phyloP scores from a whole-genome alignment of 179 eudicot genomes.

The Heliamphora pulchella region DNA sequence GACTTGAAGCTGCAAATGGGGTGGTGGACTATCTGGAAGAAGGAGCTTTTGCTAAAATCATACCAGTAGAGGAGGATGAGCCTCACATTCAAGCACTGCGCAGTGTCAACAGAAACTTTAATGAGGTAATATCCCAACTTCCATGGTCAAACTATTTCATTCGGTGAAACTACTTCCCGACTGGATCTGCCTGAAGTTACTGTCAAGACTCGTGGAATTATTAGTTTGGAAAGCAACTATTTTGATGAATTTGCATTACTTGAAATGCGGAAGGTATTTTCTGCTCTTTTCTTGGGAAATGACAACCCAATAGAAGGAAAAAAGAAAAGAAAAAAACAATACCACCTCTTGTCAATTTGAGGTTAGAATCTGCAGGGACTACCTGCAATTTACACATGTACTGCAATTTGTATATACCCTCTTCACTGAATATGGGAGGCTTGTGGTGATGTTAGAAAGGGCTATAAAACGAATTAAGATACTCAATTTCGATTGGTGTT shows the following conservation, averaged over 20 bases:
- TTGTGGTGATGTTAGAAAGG: too few relatives aligned
- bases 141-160: constrained; percentile 60
- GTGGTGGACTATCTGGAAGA: constrained; percentile 58
- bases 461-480: too few relatives aligned
- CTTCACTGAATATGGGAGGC: too few relatives aligned
- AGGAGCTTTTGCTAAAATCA: constrained; percentile 53
- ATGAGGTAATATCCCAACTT: constrained; percentile 44
- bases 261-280: neutral
- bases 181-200: neutral
- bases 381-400: neutral
- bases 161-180: constrained; percentile 19
- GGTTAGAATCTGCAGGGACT: neutral
- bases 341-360: neutral
- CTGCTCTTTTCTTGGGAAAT: neutral
- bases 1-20: constrained; percentile 76
- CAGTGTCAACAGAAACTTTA: constrained; percentile 43
- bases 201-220: neutral
- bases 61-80: constrained; percentile 56
- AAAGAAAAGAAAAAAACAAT: neutral
- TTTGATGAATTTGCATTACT: neutral
- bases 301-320: neutral
- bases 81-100: constrained; percentile 62
- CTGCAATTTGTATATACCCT: neutral
- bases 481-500: too few relatives aligned
- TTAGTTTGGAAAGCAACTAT: neutral